Evolutionary conservation across 345 rosid genomes (phyloP).

Genomic region (Excoecaria agallocha): DNA sequence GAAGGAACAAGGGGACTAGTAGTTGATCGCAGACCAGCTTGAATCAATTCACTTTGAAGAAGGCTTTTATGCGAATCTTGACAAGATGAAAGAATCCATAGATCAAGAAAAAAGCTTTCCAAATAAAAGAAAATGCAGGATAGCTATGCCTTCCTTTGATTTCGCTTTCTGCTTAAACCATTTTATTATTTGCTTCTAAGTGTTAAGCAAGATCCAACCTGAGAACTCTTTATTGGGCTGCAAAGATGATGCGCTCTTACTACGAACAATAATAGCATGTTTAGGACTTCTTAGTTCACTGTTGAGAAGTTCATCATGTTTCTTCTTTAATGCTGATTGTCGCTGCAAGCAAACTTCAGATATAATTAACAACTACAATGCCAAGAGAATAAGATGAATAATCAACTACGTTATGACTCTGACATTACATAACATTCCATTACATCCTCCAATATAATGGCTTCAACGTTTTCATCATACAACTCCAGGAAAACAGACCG

Average conservation of each 20-base stretch:
- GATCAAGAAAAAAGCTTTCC: conserved; percentile 28
- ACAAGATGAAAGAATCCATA: conserved; percentile 35
- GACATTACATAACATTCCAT: not conserved
- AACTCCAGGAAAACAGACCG: not conserved
- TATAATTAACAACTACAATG: conserved; percentile 12
- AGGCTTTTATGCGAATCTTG: conserved; percentile 29
- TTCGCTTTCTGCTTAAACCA: no score
- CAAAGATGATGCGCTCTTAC: conserved; percentile 14
- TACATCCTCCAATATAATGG: not conserved
- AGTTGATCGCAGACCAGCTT: conserved; percentile 10
- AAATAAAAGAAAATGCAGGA: conserved; percentile 1
- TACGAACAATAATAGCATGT: conserved; percentile 22
- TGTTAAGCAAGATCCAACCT: conserved; percentile 48
- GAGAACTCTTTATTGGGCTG: conserved; percentile 29
- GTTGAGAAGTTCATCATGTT: conserved; percentile 48
- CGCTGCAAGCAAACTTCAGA: conserved; percentile 50
- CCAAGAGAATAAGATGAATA: not conserved
- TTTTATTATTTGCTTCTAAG: not conserved
- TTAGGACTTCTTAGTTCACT: conserved; percentile 31
- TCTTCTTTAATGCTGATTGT: conserved; percentile 74
- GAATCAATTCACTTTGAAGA: conserved; percentile 26
- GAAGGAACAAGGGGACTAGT: not conserved
- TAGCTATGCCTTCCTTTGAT: not conserved
- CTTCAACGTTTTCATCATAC: not conserved
- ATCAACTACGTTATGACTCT: no score